Evolutionary conservation across 140 eudicot genomes (phyloP), one percentile per base, ranked within the genome.

Genomic region (Oenanthe javanica): DNA sequence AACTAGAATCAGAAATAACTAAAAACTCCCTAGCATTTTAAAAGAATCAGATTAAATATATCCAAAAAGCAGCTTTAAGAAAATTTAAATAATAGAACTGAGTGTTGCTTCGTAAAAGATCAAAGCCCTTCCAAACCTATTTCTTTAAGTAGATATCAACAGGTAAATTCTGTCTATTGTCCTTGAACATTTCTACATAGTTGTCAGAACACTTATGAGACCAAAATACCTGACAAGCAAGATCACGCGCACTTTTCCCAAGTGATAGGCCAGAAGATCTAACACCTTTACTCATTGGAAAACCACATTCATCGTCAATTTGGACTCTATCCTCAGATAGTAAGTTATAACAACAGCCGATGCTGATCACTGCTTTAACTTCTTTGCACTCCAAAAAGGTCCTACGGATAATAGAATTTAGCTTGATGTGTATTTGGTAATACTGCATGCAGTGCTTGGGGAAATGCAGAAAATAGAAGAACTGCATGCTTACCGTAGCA

Each of bases 271-370:
- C 83, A n/a, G 87, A 79, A 83, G 87, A 82, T 81, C 84, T 87
- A 64, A 88, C 89, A 70, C 90, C 91, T 51, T 67, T 78, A 82
- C 98, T 90, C 82, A 92, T 74, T 80, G 97, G 97, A 80, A 94
- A 92, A 72, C 97, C 97, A 81, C 73, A 79, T 47, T 78, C 72
- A 78, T 78, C 85, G 80, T 12, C 79, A 67, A 79, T 82, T 43
- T 40, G 82, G 72, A n/a, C 50, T 76, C 75, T 88, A 72, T 86
- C 91, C 87, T 93, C 98, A 40, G 98, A 90, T 77, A 94, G 84
- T 81, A 94, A 87, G 89, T 94, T 94, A 83, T 94, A 94, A 73
- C 98, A 94, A 79, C 98, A 94, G 9, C 98, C 97, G 31, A 94
- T 86, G 89, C 97, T 92, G 48, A 93, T 86, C 79, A 91, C 87